Conservation (phyloP, 768 basidiomycete genomes). For the Rhizopogon rudus region DNA sequence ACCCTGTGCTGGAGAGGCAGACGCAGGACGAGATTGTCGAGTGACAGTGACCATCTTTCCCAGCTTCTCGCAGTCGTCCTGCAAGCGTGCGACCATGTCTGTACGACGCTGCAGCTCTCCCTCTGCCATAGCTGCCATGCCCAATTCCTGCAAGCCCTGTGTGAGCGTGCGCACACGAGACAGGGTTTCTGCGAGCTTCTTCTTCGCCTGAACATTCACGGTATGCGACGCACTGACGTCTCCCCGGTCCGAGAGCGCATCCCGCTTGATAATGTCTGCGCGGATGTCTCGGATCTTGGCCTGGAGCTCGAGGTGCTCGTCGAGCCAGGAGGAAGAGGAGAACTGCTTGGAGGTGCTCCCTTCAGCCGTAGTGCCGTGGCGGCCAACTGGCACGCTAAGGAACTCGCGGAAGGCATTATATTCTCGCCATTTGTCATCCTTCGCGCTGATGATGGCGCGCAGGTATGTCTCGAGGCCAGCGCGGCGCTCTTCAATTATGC, state of each 20-base stretch:
- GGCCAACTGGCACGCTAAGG: slow-evolving; percentile 73
- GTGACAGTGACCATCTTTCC: slow-evolving; percentile 80
- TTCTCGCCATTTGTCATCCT: slow-evolving; percentile 82
- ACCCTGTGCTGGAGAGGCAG: slow-evolving; percentile 23
- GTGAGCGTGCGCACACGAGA: slow-evolving; percentile 69
- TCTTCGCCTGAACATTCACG: slow-evolving; percentile 81
- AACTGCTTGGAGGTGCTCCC: slow-evolving; percentile 42
- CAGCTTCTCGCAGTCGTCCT: slow-evolving; percentile 89
- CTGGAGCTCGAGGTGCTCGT: slow-evolving; percentile 81
- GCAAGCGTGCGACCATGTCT: slow-evolving; percentile 83
- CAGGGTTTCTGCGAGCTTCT: slow-evolving; percentile 74
- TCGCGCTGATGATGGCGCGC: slow-evolving; percentile 76
- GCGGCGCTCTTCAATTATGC: slow-evolving; percentile 73
- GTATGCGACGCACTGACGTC: slow-evolving; percentile 74
- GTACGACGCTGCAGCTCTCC: slow-evolving; percentile 90
- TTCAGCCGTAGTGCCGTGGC: slow-evolving; percentile 32
- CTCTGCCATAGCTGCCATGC: slow-evolving; percentile 69
- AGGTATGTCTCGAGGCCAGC: slow-evolving; percentile 79
- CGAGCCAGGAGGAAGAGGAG: slow-evolving; percentile 80
- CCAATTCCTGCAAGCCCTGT: slow-evolving; percentile 61
- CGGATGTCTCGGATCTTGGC: slow-evolving; percentile 74
- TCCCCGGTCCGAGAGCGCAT: slow-evolving; percentile 71
- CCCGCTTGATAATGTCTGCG: slow-evolving; percentile 82
- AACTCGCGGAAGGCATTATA: slow-evolving; percentile 79
- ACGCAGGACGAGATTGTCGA: slow-evolving; percentile 41